phyloP scores from a whole-genome alignment of 2,329 filamentous ascomycete genomes.

The Cordyceps javanica region DNA sequence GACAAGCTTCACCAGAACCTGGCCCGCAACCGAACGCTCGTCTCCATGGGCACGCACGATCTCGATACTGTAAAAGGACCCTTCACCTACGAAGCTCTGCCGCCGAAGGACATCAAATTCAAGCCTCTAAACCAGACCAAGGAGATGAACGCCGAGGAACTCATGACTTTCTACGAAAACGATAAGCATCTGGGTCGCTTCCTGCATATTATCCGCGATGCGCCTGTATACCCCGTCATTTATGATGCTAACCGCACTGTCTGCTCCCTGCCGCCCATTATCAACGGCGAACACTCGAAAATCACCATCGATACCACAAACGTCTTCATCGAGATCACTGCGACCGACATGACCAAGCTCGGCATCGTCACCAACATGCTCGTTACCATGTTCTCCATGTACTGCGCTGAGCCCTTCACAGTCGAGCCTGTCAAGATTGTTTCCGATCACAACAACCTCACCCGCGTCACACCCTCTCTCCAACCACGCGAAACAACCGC shows the following conservation, averaged over 20 bases:
- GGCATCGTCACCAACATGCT: constrained; percentile 95
- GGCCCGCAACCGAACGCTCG: constrained; percentile 83
- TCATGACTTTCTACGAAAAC: constrained; percentile 94
- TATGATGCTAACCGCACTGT: constrained; percentile 83
- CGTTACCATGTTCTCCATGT: constrained; percentile 93
- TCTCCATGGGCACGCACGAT: constrained; percentile 97
- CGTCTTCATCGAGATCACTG: constrained; percentile 95
- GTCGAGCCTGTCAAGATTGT: constrained; percentile 90
- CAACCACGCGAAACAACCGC: constrained; percentile 71
- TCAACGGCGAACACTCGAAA: constrained; percentile 96
- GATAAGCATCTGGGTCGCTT: constrained; percentile 88
- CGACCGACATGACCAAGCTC: constrained; percentile 90
- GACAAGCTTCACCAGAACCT: constrained; percentile 98
- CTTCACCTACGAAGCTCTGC: constrained; percentile 91
- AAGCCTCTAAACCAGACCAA: constrained; percentile 84
- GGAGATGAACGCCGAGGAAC: constrained; percentile 76
- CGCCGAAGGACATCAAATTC: constrained; percentile 90
- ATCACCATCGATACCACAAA: constrained; percentile 88
- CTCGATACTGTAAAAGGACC: constrained; percentile 88
- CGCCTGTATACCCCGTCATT: constrained; percentile 91
- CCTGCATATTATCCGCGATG: constrained; percentile 90
- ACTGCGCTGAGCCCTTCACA: constrained; percentile 82
- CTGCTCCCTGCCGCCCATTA: constrained; percentile 93
- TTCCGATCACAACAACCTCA: constrained; percentile 83
- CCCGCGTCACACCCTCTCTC: constrained; percentile 74